Evolutionary conservation across 441 rosid species (phyloP), one percentile per base, ranked within the genome.

Genomic region (Pelargonium citronellum): DNA sequence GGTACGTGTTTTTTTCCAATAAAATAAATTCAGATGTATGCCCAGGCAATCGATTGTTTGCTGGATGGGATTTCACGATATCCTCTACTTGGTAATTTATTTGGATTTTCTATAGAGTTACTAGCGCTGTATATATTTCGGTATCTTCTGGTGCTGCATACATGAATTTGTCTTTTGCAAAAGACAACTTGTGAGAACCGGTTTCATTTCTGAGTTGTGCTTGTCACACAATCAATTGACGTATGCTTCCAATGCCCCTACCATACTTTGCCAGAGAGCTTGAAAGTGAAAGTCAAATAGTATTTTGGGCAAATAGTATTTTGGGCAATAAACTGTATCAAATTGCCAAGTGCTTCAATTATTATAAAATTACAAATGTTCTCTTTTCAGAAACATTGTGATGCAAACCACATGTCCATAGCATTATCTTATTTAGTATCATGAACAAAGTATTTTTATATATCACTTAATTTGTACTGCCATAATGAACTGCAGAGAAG

Each of bases 401-500:
- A 49, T 12, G 55, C 16, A 49, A 49, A 49, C 37, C 4, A 49
- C 9, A 49, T n/a, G 55, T 13, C 7, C 17, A 53, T 53, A 3
- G 60, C 17, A 7, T 53, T 6, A 53, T 53, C 22, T n/a, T 53
- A 1, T 53, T 16, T 4, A 2, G 10, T 15, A n/a, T 6, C 8
- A 15, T 15, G 7, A 7, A 53, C 7, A 1, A 0, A 17, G 39
- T 34, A 5, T 4, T 34, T 34, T 0, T 34, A n/a, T 3, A 53
- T 5, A 5, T 3, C n/a, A 16, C 9, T 51, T 3, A 51, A 11
- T 51, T 16, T 61, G 39, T 20, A 20, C 39, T 20, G 15, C 58
- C 19, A 20, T 61, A 22, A 9, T 61, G 30, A 61, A 66, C 66
- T 81, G 74, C 88, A 94, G 99, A 82, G 99, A 94, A 85, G 88